Base-by-base conservation (phyloP, 805 yeast genomes). In the Starmera amethionina region DNA sequence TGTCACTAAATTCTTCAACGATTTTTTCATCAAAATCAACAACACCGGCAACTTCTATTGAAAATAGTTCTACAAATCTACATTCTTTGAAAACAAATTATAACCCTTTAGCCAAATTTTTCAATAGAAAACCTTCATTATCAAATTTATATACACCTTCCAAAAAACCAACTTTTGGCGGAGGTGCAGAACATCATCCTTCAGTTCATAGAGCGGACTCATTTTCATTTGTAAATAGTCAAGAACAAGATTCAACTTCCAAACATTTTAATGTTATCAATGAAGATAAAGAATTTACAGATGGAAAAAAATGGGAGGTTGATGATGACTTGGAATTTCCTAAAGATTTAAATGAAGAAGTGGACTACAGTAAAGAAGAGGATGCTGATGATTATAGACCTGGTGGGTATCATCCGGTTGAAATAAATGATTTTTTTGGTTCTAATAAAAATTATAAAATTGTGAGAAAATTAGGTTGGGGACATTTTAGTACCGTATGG, bases 401-500 rank as follows among this genome's bases (percentile, higher is more conserved):
- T 6, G 84, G 83, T 12, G 86, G 86, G 2, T 78, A 78, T 56
- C 83, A 78, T 51, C 80, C 83, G 3, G 78, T 78, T 4, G 62
- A 49, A 41, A 66, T 73, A 28, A 77, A 79, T 28, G 84, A 79
- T 47, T 52, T 59, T 13, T 74, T 75, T 49, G 74, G 73, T 32
- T 53, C 63, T 8, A 55, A 62, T 36, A 60, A 65, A 41, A 62
- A 67, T 25, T 77, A 77, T 53, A 51, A 60, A 8, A 59, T 77
- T 22, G 62, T 74, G 16, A 60, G 82, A 27, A 78, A 78, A 54
- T 60, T 79, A 8, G 86, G 86, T 3, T 77, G 82, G 82, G 85
- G 86, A 30, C 82, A 78, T 51, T 79, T 79, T 49, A 73, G 81
- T 32, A 77, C 84, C 2, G 85, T 79, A n/a, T 79, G 84, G 84